phyloP scores from a whole-genome alignment of 768 basidiomycete species.

The Termitomyces eurrhizus region DNA sequence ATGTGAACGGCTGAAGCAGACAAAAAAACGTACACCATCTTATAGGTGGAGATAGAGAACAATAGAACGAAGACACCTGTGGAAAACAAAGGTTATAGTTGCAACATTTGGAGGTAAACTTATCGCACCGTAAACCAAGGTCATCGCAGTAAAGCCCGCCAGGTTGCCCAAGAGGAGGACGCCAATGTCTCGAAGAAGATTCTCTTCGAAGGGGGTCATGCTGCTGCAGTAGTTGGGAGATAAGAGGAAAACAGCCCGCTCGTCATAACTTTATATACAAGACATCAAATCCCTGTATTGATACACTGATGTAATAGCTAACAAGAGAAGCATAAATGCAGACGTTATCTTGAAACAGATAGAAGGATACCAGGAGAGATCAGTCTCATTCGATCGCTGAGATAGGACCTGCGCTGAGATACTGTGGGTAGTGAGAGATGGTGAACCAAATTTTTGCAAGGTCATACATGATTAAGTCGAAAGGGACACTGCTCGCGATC shows the following conservation, averaged over 20 bases:
- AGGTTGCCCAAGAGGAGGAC: slow-evolving; percentile 13
- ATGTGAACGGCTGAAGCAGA: not conserved
- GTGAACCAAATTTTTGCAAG: too few relatives aligned
- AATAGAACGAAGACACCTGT: slow-evolving; percentile 15
- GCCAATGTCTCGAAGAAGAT: slow-evolving; percentile 12
- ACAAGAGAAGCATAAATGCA: not conserved
- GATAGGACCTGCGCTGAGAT: not conserved
- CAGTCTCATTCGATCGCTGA: not conserved
- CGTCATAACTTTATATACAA: not conserved
- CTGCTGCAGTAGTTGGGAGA: not conserved
- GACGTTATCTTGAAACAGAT: not conserved
- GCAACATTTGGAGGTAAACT: not conserved
- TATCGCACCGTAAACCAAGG: slow-evolving; percentile 12
- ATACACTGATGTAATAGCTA: not conserved
- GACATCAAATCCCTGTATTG: not conserved
- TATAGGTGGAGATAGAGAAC: slow-evolving; percentile 11
- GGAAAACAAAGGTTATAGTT: not conserved
- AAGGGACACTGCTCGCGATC: too few relatives aligned
- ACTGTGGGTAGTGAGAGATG: not conserved
- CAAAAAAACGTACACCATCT: slow-evolving; percentile 13
- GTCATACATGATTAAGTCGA: not conserved
- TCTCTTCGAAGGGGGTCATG: slow-evolving; percentile 9
- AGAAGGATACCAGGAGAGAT: not conserved
- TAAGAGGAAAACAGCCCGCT: not conserved
- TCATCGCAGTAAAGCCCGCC: slow-evolving; percentile 16